Percentiles rank a stretch among this genome's conserved stretches.
Evolutionary conservation across 345 rosid genomes (phyloP).

Genomic region (Laguncularia racemosa): DNA sequence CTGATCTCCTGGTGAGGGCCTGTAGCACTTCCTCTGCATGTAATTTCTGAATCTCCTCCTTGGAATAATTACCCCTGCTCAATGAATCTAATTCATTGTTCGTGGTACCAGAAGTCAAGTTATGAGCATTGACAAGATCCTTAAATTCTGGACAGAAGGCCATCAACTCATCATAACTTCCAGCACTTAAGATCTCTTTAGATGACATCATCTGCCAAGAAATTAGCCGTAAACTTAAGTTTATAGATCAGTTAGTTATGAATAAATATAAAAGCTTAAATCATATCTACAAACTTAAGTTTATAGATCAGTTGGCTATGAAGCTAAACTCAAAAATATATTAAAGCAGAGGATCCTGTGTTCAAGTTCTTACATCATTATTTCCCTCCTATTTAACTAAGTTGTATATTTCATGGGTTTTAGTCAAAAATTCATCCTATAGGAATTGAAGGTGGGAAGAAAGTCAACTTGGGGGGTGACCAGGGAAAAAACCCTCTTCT

Average conservation of each 20-base stretch:
- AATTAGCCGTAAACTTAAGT: neutral
- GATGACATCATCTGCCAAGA: conserved; percentile 35
- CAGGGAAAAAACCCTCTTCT: conserved; percentile 45
- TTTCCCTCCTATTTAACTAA: too few species aligned
- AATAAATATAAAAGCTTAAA: neutral
- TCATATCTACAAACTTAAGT: too few species aligned
- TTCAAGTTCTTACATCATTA: too few species aligned
- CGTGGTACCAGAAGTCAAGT: conserved; percentile 15
- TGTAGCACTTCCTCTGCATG: conserved; percentile 5
- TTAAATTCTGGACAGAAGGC: conserved; percentile 29
- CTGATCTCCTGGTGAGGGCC: conserved; percentile 25
- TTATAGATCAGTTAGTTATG: too few species aligned
- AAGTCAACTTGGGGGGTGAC: conserved; percentile 58
- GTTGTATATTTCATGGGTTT: too few species aligned
- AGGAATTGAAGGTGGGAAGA: conserved; percentile 34
- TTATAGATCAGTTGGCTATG: too few species aligned
- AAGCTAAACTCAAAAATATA: too few species aligned
- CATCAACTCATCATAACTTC: conserved; percentile 31
- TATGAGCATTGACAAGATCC: conserved; percentile 47
- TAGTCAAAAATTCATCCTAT: too few species aligned
- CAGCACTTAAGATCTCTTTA: conserved; percentile 33
- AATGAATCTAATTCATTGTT: neutral
- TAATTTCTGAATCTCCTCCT: conserved; percentile 23
- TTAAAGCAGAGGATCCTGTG: too few species aligned
- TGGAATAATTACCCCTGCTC: conserved; percentile 3